Evolutionary conservation across 116 monocot species (phyloP).

Genomic region (Dioscorea cayenensis): DNA sequence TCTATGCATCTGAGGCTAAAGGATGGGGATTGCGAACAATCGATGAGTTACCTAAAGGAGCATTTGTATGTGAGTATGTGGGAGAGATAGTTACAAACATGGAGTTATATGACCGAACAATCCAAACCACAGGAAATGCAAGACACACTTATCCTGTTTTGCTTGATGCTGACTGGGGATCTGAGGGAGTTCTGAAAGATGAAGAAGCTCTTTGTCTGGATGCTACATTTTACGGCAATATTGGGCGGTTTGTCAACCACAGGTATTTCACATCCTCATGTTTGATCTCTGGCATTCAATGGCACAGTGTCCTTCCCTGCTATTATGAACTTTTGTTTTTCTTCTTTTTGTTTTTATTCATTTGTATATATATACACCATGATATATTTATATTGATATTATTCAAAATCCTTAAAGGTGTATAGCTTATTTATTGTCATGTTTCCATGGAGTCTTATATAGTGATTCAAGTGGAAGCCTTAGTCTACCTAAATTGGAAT

Average conservation of each 20-base stretch:
- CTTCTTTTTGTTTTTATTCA: too few relatives aligned
- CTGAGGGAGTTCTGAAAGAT: slow-evolving; percentile 65
- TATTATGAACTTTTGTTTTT: too few relatives aligned
- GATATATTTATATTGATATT: too few relatives aligned
- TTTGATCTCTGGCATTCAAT: too few relatives aligned
- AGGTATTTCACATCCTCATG: slow-evolving; percentile 1
- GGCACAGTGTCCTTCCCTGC: too few relatives aligned
- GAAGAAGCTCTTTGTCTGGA: slow-evolving; percentile 94
- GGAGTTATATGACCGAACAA: slow-evolving; percentile 65
- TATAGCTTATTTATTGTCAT: too few relatives aligned
- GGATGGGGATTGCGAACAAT: slow-evolving; percentile 88
- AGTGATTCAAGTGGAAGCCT: too few relatives aligned
- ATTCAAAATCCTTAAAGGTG: too few relatives aligned
- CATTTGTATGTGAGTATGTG: slow-evolving; percentile 91
- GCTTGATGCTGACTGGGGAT: slow-evolving; percentile 85
- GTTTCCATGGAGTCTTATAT: too few relatives aligned
- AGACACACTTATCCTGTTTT: slow-evolving; percentile 65
- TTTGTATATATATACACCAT: too few relatives aligned
- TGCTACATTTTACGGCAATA: slow-evolving; percentile 92
- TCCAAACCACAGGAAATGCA: slow-evolving; percentile 31
- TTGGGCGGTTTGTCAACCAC: slow-evolving; percentile 70
- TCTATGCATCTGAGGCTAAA: slow-evolving; percentile 65
- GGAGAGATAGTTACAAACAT: slow-evolving; percentile 81
- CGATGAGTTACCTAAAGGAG: slow-evolving; percentile 76
- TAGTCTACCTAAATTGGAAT: too few relatives aligned